These are phyloP conservation scores for Euphrasia confusa DNA, from an alignment of 257 asterid genomes.

Conservation along the genomic window DNA sequence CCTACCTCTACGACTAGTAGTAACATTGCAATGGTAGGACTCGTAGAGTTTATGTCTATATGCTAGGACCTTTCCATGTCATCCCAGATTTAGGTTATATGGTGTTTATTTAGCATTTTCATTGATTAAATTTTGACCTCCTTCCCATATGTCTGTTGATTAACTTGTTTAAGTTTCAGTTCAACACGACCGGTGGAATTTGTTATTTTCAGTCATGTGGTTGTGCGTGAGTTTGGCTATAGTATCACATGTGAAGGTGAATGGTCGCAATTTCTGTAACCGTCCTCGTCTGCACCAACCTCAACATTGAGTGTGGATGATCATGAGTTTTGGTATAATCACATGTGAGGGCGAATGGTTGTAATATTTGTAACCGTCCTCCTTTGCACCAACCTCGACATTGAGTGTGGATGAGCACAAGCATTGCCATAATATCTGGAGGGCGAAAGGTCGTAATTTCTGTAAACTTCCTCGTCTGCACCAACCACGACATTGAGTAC, in stretches of 20 bases:
- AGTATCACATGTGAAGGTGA: constrained; percentile 58
- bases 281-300: constrained; percentile 84
- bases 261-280: constrained; percentile 77
- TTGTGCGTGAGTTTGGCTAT: constrained; percentile 60
- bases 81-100: not conserved
- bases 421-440: constrained; percentile 58
- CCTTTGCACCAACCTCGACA: constrained; percentile 78
- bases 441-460: constrained; percentile 73
- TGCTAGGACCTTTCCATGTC: not conserved
- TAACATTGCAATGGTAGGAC: not conserved
- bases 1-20: not conserved
- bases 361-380: constrained; percentile 88
- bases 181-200: constrained; percentile 46
- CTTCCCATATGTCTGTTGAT: not conserved
- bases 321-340: constrained; percentile 78
- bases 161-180: constrained; percentile 33
- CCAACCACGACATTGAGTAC: constrained; percentile 60
- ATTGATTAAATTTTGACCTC: not conserved
- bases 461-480: constrained; percentile 92
- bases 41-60: not conserved
- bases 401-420: constrained; percentile 28
- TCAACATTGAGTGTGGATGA: constrained; percentile 35
- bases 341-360: constrained; percentile 78
- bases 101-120: not conserved
- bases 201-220: constrained; percentile 70